phyloP scores from a whole-genome alignment of 352 stramenopile genomes.

The Pythium angustatum region DNA sequence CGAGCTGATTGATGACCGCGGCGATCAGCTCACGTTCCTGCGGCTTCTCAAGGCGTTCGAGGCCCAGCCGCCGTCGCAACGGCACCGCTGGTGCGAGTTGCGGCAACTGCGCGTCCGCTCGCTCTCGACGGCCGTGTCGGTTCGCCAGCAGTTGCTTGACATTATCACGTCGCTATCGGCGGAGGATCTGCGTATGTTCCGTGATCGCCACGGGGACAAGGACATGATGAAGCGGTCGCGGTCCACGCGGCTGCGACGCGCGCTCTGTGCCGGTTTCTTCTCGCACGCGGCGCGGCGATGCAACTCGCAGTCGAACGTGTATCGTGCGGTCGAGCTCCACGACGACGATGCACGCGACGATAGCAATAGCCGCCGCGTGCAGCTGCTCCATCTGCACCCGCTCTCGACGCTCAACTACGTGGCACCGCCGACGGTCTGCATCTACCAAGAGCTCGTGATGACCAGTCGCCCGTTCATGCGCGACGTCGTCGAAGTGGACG shows the following conservation, averaged over 20 bases:
- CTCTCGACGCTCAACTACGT: conserved; percentile 54
- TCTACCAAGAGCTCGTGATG: conserved; percentile 76
- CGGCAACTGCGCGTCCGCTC: conserved; percentile 51
- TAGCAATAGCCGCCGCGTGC: conserved; percentile 15
- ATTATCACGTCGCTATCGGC: conserved; percentile 42
- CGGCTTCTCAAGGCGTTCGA: conserved; percentile 48
- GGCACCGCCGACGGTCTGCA: conserved; percentile 48
- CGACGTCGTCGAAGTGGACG: conserved; percentile 46
- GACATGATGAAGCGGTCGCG: conserved; percentile 3
- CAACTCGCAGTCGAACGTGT: conserved; percentile 57
- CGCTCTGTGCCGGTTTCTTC: conserved; percentile 64
- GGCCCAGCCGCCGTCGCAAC: conserved; percentile 20
- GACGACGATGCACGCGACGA: background rate
- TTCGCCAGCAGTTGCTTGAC: conserved; percentile 62
- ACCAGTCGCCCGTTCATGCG: conserved; percentile 78
- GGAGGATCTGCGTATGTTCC: conserved; percentile 33
- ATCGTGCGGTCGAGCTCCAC: conserved; percentile 34
- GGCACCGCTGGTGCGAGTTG: conserved; percentile 56
- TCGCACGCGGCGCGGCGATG: conserved; percentile 61
- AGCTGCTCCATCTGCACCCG: conserved; percentile 72
- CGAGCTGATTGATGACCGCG: conserved; percentile 47
- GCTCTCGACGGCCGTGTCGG: conserved; percentile 50
- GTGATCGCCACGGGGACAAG: background rate
- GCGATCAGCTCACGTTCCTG: conserved; percentile 62
- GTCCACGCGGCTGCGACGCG: conserved; percentile 24